Evolutionary conservation across 257 asterid genomes (phyloP).

Genomic region (Solanum sitiens): DNA sequence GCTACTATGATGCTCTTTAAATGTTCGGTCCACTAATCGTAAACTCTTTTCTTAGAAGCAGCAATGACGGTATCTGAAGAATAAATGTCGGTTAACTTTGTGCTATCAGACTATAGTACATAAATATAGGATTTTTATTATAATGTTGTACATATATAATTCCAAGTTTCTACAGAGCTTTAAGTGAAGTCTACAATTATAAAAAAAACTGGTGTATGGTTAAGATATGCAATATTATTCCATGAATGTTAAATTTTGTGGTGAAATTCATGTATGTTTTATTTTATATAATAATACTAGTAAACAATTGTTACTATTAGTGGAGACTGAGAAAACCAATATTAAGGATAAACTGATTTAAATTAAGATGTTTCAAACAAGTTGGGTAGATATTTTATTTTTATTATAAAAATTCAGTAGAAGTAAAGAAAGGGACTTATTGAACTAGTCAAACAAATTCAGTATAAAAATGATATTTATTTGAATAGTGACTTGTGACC

Average conservation of each 20-base stretch:
- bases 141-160: neutral
- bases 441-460: neutral
- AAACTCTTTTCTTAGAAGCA: neutral
- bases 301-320: neutral
- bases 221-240: neutral
- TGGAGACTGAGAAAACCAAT: neutral
- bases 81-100: neutral
- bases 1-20: slow-evolving; percentile 33
- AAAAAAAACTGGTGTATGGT: neutral
- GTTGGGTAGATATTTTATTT: neutral
- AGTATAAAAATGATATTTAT: neutral
- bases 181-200: neutral
- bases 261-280: neutral
- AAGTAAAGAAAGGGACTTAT: neutral
- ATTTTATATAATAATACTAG: no score
- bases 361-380: neutral
- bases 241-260: neutral
- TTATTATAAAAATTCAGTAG: neutral
- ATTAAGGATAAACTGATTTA: neutral
- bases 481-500: neutral
- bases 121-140: neutral
- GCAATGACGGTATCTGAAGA: neutral
- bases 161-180: neutral
- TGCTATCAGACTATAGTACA: neutral
- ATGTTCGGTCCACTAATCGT: neutral